Base-by-base conservation (phyloP, 768 basidiomycete genomes). In the Mycena venus region DNA sequence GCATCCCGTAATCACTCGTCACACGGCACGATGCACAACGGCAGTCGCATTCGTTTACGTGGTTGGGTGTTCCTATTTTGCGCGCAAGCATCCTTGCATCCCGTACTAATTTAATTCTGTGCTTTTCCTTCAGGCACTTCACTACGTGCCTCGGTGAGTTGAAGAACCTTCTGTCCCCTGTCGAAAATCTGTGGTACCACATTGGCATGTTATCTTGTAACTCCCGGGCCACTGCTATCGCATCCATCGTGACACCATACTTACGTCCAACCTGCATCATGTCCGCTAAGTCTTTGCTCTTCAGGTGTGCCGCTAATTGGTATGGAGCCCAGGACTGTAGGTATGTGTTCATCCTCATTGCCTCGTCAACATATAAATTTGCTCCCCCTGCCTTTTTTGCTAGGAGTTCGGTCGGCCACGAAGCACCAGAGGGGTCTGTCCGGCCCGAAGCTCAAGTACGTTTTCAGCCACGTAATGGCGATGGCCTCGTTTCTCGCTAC, bases 111-210 rank as follows among this genome's bases (percentile, higher is more conserved):
- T n/a, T 17, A 3, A 73, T 31, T 25, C 23, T 23, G 25, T 73
- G 72, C 1, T 73, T 68, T 21, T 73, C 49, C 44, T 44, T 60
- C 10, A 73, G 42, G 59, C 72, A 73, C 17, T 67, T 23, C 4
- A 68, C 58, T 9, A 55, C 49, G 4, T 55, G 10, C 9, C 3
- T 19, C 0, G n/a, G 29, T 9, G 14, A 12, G 17, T 68, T 60
- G 49, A 61, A 68, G 1, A 67, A 25, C 1, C 1, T 36, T 34
- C 25, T 25, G 25, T 23, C 40, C 3, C 32, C 72, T 17, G 7
- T 5, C 8, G 72, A 59, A 25, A 49, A 29, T 0, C 36, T 59
- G 49, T 73, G 72, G 49, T 68, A 68, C 72, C 72, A 73, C 12
- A 73, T 53, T 2, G 65, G 58, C 65, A 68, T 61, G 8, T 55